Conservation (phyloP, 768 basidiomycete genomes). For the Phanerochaete carnosa region DNA sequence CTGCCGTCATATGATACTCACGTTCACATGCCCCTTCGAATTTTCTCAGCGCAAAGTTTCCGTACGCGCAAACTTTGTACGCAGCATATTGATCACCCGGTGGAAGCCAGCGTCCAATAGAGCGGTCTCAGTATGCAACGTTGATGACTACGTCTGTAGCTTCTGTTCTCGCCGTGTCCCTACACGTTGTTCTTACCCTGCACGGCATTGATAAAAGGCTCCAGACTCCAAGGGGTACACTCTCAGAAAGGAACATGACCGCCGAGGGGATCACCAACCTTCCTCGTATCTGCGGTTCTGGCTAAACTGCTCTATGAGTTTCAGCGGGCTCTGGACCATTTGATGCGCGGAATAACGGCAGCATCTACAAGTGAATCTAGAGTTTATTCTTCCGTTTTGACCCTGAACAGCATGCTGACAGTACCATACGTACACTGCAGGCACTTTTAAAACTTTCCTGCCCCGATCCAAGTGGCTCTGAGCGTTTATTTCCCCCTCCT, state of each 20-base stretch:
- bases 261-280: neutral
- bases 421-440: neutral
- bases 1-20: neutral
- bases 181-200: slow-evolving; percentile 11
- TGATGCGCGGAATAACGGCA: neutral
- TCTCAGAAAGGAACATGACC: neutral
- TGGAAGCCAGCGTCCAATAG: neutral
- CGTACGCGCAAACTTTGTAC: neutral
- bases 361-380: neutral
- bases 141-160: neutral
- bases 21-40: neutral
- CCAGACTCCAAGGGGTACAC: neutral
- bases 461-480: neutral
- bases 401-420: neutral
- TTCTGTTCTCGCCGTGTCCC: neutral
- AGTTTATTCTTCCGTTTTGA: neutral
- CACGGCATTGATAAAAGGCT: slow-evolving; percentile 2
- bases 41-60: neutral
- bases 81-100: neutral
- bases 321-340: neutral
- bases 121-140: slow-evolving; percentile 1
- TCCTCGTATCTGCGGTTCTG: neutral
- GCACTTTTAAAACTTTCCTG: neutral
- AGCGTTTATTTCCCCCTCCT: neutral
- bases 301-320: neutral